Percentiles rank a stretch among this genome's conserved stretches.
phyloP scores from a whole-genome alignment of 2,329 filamentous ascomycete genomes.

The Phaeosphaeriaceae sp. region DNA sequence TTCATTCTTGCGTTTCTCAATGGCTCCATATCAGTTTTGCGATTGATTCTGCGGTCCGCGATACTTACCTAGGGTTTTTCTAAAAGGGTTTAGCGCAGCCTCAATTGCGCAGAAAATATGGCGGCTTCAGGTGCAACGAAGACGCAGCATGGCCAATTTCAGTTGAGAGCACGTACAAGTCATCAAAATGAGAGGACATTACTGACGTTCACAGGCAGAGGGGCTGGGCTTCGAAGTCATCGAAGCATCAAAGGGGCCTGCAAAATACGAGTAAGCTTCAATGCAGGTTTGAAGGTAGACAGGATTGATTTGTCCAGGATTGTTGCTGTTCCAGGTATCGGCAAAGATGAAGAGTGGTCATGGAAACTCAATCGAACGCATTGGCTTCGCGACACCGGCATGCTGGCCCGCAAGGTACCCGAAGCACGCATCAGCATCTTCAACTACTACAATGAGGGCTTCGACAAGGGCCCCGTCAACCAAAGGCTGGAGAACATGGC shows the following conservation, averaged over 20 bases:
- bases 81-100: background rate
- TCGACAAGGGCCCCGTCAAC: slow-evolving; percentile 35
- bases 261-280: slow-evolving; percentile 2
- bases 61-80: no score
- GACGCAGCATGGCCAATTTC: background rate
- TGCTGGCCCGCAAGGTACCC: slow-evolving; percentile 35
- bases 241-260: background rate
- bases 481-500: slow-evolving; percentile 37
- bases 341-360: slow-evolving; percentile 36
- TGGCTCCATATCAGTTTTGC: background rate
- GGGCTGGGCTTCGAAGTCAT: slow-evolving; percentile 1
- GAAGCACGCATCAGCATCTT: slow-evolving; percentile 39
- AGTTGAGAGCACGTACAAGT: no score
- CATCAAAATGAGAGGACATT: no score
- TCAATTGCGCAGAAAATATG: background rate
- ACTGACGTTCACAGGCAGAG: background rate
- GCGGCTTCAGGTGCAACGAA: background rate
- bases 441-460: slow-evolving; percentile 39
- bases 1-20: background rate
- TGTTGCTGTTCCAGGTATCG: slow-evolving; percentile 39
- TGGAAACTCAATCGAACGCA: slow-evolving; percentile 33
- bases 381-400: slow-evolving; percentile 38
- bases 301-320: slow-evolving; percentile 23
- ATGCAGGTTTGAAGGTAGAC: no score
- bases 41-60: background rate